Evolutionary conservation across 768 basidiomycete species (phyloP).

Genomic region (Sporobolomyces phaffii): DNA sequence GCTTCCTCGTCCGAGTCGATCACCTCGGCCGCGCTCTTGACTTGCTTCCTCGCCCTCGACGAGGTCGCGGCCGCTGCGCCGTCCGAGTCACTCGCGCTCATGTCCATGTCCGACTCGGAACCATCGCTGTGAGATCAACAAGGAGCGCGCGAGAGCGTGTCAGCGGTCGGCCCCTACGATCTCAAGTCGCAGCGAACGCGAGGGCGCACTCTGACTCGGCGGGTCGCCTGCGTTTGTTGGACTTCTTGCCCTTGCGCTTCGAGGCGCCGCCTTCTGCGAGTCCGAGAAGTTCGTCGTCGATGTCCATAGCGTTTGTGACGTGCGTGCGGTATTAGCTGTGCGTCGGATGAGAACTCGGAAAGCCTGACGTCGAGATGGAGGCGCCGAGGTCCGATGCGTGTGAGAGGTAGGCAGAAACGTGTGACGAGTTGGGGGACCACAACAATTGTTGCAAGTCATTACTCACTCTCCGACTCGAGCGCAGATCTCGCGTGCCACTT

Average conservation of each 20-base stretch:
- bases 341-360: too few species aligned
- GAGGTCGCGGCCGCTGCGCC: slow-evolving; percentile 45
- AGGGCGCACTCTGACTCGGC: slow-evolving; percentile 5
- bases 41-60: slow-evolving; percentile 27
- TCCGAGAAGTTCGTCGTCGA: slow-evolving; percentile 66
- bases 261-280: slow-evolving; percentile 63
- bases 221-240: slow-evolving; percentile 33
- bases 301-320: slow-evolving; percentile 31
- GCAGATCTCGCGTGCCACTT: too few species aligned
- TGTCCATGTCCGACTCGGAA: slow-evolving; percentile 36
- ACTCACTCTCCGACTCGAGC: too few species aligned
- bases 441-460: too few species aligned
- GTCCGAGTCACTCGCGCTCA: slow-evolving; percentile 56
- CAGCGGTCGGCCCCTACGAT: not conserved
- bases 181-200: not conserved
- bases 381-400: too few species aligned
- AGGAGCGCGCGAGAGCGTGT: not conserved
- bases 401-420: too few species aligned
- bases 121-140: slow-evolving; percentile 4
- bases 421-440: too few species aligned
- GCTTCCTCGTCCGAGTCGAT: slow-evolving; percentile 54
- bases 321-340: too few species aligned
- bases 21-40: slow-evolving; percentile 18
- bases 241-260: slow-evolving; percentile 23
- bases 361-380: too few species aligned